A percentile compares a stretch with the other conserved stretches of the same genome.
These are phyloP conservation scores for Gossypium aridum DNA, from an alignment of 441 rosid genomes.

Conservation along the genomic window DNA sequence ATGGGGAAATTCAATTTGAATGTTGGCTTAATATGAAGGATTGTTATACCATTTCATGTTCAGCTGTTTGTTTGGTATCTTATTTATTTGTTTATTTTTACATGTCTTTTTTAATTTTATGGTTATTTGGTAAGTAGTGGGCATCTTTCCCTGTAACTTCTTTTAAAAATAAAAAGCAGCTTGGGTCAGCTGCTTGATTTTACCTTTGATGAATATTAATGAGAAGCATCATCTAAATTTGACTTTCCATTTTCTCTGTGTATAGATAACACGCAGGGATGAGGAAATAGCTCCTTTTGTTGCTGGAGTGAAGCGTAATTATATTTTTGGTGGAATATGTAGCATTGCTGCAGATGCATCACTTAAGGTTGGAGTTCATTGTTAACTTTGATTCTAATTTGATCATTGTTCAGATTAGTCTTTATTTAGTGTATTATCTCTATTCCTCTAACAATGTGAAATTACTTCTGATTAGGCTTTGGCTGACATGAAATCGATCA, in stretches of 20 bases:
- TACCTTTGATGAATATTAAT: neutral
- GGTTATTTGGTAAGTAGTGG: neutral
- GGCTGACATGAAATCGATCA: conserved; percentile 76
- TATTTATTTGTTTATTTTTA: neutral
- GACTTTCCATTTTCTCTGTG: neutral
- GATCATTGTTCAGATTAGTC: conserved; percentile 4
- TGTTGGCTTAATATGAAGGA: neutral
- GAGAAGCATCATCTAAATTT: neutral
- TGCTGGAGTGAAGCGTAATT: conserved; percentile 62
- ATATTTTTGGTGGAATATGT: conserved; percentile 96
- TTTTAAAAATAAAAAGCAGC: too few species aligned
- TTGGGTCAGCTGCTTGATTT: neutral
- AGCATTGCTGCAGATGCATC: conserved; percentile 80
- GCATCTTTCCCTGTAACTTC: neutral
- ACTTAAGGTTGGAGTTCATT: conserved; percentile 58
- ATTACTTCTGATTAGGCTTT: conserved; percentile 48
- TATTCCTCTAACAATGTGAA: conserved; percentile 13
- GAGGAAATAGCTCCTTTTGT: conserved; percentile 95
- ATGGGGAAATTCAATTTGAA: neutral
- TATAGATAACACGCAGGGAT: conserved; percentile 86
- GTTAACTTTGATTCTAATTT: neutral
- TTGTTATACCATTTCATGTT: neutral
- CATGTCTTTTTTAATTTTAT: neutral
- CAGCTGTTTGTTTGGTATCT: neutral
- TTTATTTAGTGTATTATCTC: neutral